phyloP scores from a whole-genome alignment of 1,139 yeast species.

The Scheffersomyces quercinus region DNA sequence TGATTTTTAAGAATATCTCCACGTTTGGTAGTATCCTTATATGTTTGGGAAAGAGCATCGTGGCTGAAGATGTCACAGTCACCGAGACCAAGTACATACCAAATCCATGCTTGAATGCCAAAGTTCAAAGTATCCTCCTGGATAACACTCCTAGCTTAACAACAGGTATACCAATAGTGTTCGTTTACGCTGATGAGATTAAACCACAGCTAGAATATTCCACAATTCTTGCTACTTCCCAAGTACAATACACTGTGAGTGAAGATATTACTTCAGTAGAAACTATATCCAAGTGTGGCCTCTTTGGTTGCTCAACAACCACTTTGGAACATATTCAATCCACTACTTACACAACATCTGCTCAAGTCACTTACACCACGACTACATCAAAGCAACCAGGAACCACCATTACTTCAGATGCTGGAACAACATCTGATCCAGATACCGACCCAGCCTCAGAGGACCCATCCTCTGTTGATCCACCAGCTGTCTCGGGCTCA shows the following conservation, averaged over 20 bases:
- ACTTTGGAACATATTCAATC: neutral
- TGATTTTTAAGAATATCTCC: constrained; percentile 14
- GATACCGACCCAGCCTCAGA: neutral
- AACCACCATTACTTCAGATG: constrained; percentile 15
- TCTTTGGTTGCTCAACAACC: neutral
- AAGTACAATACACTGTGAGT: constrained; percentile 17
- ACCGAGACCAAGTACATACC: constrained; percentile 35
- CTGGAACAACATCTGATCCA: constrained; percentile 16
- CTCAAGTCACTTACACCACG: constrained; percentile 11
- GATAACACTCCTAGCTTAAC: constrained; percentile 22
- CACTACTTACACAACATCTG: constrained; percentile 12
- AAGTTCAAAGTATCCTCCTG: constrained; percentile 22
- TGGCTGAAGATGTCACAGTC: constrained; percentile 23
- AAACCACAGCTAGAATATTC: constrained; percentile 1
- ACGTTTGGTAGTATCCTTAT: constrained; percentile 12
- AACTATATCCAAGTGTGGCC: constrained; percentile 4
- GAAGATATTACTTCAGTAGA: constrained; percentile 13
- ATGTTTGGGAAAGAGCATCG: constrained; percentile 9
- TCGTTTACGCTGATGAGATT: constrained; percentile 27
- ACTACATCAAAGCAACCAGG: constrained; percentile 14
- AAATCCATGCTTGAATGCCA: constrained; percentile 27
- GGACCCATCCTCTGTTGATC: constrained; percentile 16
- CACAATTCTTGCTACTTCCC: constrained; percentile 5
- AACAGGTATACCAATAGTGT: constrained; percentile 34
- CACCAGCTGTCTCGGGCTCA: neutral